Conservation (phyloP, 768 basidiomycete genomes). For the Polyporus arcularius region DNA sequence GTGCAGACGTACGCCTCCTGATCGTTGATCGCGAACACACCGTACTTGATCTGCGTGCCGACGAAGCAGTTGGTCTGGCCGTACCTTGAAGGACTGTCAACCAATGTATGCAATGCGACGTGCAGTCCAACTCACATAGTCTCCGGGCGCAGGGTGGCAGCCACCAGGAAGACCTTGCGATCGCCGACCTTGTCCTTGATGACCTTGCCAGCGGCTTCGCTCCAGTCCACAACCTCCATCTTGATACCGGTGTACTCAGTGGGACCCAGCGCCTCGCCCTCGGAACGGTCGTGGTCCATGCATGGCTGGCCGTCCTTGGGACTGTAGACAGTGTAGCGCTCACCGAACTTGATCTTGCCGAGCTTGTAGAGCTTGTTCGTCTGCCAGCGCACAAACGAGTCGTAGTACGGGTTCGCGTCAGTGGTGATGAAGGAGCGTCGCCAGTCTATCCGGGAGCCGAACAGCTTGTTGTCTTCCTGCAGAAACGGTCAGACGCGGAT, state of each 20-base stretch:
- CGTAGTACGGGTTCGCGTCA: constrained; percentile 95
- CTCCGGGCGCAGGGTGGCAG: constrained; percentile 94
- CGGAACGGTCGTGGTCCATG: constrained; percentile 98
- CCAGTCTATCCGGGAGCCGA: constrained; percentile 99
- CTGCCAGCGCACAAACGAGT: constrained; percentile 97
- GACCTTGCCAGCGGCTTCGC: constrained; percentile 61
- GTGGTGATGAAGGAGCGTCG: constrained; percentile 93
- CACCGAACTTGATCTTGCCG: constrained; percentile 96
- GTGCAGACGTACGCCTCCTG: constrained; percentile 89
- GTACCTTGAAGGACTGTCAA: constrained; percentile 60
- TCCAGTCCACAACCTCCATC: constrained; percentile 91
- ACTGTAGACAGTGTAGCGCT: constrained; percentile 97
- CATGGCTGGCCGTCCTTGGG: constrained; percentile 99
- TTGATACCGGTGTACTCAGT: constrained; percentile 95
- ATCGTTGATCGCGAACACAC: constrained; percentile 86
- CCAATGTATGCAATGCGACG: background rate
- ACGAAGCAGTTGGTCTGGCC: constrained; percentile 99
- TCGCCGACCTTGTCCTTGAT: constrained; percentile 71
- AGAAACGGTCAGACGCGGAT: constrained; percentile 22
- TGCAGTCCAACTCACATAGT: constrained; percentile 71
- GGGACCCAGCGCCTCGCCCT: constrained; percentile 92
- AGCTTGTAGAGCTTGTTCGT: constrained; percentile 87
- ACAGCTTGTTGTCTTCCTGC: constrained; percentile 72
- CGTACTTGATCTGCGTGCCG: constrained; percentile 87
- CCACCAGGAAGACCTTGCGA: constrained; percentile 88